phyloP scores from a whole-genome alignment of 345 rosid species.

The Syzygium jambos region DNA sequence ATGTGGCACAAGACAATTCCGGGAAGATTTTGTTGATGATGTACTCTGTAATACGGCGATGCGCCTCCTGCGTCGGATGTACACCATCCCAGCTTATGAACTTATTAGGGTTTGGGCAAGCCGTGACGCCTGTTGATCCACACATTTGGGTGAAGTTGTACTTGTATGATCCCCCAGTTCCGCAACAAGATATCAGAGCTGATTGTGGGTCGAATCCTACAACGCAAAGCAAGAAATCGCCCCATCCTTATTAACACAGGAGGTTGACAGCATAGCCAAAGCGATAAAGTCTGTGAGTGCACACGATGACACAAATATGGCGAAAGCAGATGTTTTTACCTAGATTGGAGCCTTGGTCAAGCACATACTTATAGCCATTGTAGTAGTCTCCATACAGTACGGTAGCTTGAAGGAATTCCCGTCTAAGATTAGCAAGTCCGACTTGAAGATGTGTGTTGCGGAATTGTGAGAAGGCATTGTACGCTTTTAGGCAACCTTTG shows the following conservation, averaged over 20 bases:
- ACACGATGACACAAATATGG: not conserved
- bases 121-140: not conserved
- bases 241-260: not conserved
- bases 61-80: conserved; percentile 5
- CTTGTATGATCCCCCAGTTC: conserved; percentile 11
- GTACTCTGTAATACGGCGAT: not conserved
- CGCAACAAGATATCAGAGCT: conserved; percentile 6
- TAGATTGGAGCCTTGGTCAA: not conserved
- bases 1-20: not conserved
- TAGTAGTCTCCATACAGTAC: conserved; percentile 12
- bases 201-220: conserved; percentile 4
- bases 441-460: not conserved
- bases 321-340: not conserved
- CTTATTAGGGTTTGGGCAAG: conserved; percentile 3
- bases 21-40: not conserved
- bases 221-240: not conserved
- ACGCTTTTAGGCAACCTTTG: conserved; percentile 2
- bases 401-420: conserved; percentile 2
- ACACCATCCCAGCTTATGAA: conserved; percentile 14
- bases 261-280: not conserved
- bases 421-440: conserved; percentile 4
- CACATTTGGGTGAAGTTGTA: not conserved
- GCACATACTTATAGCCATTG: conserved; percentile 5
- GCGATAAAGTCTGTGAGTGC: not conserved
- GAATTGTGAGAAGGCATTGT: conserved; percentile 2